Base-by-base conservation (phyloP, 805 yeast genomes). In the Blastobotrys robertii region DNA sequence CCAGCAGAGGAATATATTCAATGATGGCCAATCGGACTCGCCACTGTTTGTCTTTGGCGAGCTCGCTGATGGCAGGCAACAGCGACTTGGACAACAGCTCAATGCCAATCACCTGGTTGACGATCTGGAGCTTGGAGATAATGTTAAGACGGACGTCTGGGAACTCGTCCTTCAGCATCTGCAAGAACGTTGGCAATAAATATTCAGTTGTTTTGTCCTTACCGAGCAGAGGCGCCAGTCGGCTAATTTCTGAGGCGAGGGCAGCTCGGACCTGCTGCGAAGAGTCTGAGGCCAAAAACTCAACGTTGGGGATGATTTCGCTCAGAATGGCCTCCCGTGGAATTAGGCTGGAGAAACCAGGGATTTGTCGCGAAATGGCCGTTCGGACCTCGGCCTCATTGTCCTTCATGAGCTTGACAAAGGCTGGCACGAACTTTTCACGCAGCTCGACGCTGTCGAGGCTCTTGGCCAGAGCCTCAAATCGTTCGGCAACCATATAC, bases 41-140 rank as follows among this genome's bases (percentile, higher is more conserved):
- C 99, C 99, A 92, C 59, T 88, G 90, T 56, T 82, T 82, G 66
- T 92, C 98, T 59, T 87, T 88, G 8, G 98, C 97, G 52, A 92
- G 73, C 52, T 90, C 96, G 8, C 94, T 81, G 52, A 92, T 90
- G 2, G 98, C 97, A 2, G 99, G 99, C 51, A 92, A 71, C 49
- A 92, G 70, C 33, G 87, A 81, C 55, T 87, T 88, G 19, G 95
- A 81, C 50, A 92, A 71, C 48, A 84, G 68, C 53, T 82, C 88
- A 51, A 92, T 86, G 28, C 98, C 98, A 54, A 92, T 84, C 41
- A 88, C 94, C 55, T 87, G 92, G 62, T 92, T 90, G 30, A 92
- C 97, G 34, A 82, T 78, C 50, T 90, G 88, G 49, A 92, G 73
- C 63, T 88, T 87, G 25, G 95, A 84, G 51, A 92, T 92, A 53